Percentiles rank a stretch among this genome's conserved stretches.
These are phyloP conservation scores for Tetrahymena elliotti DNA, from an alignment of 73 alveolate genomes.

Conservation along the genomic window DNA sequence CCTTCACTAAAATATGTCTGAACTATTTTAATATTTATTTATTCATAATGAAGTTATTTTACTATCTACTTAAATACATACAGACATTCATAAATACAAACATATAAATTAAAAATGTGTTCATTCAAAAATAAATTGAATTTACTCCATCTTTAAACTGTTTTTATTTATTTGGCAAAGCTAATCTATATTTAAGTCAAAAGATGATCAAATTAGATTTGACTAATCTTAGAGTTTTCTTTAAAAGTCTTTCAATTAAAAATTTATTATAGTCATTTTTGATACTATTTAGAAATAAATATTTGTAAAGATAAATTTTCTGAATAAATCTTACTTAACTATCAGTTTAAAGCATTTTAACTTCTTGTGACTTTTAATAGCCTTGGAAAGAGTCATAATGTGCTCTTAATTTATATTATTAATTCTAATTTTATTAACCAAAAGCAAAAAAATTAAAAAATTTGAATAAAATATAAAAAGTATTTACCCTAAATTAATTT, in stretches of 20 bases:
- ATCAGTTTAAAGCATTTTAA: too few species aligned
- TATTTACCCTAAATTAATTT: not conserved
- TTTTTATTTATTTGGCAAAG: too few species aligned
- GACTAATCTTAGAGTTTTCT: not conserved
- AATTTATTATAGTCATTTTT: too few species aligned
- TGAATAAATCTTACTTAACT: not conserved
- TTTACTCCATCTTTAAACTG: too few species aligned
- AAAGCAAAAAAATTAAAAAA: too few species aligned
- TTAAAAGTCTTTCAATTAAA: not conserved
- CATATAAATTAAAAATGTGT: too few species aligned
- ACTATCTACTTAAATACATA: too few species aligned
- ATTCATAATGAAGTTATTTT: not conserved
- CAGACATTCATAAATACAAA: not conserved
- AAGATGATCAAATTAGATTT: not conserved
- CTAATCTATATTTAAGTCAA: not conserved
- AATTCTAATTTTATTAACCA: not conserved
- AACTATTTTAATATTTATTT: not conserved
- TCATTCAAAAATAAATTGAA: too few species aligned
- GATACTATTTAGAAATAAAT: not conserved
- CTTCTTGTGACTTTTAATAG: not conserved
- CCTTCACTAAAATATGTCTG: not conserved
- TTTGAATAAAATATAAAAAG: too few species aligned
- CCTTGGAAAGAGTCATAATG: not conserved
- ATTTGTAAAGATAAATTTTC: too few species aligned
- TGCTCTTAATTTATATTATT: too few species aligned